Conservation (phyloP, 176 grass and related monocot species). For the Oryza meyeriana region DNA sequence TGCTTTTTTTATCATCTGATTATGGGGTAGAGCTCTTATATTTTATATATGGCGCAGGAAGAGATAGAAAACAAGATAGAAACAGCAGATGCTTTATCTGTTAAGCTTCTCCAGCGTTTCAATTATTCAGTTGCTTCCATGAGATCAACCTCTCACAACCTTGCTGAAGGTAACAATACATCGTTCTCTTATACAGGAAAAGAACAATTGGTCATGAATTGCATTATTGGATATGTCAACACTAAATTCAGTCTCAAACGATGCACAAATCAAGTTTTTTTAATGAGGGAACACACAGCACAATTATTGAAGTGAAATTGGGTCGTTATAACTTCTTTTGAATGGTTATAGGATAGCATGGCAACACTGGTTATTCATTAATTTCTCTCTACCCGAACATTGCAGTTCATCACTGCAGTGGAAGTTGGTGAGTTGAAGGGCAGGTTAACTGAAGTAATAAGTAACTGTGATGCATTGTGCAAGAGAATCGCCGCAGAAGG, state of each 20-base stretch:
- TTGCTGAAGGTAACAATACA: constrained; percentile 56
- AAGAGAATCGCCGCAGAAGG: constrained; percentile 73
- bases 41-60: constrained; percentile 44
- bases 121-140: constrained; percentile 78
- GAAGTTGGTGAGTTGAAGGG: constrained; percentile 94
- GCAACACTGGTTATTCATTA: neutral
- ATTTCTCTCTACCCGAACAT: neutral
- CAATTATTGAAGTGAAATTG: neutral
- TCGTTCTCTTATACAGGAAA: neutral
- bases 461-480: constrained; percentile 80
- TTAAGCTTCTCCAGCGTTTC: constrained; percentile 84
- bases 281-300: neutral
- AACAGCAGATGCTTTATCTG: constrained; percentile 78
- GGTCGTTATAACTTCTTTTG: neutral
- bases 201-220: neutral
- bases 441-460: constrained; percentile 87
- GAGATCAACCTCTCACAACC: constrained; percentile 65
- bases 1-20: neutral
- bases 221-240: neutral
- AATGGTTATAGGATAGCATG: neutral
- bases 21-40: neutral
- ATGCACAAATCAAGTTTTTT: neutral
- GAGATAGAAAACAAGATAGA: constrained; percentile 92
- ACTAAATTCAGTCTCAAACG: neutral
- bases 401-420: constrained; percentile 68